Percentiles rank a stretch among this genome's conserved stretches.
Evolutionary conservation across 1,139 yeast species (phyloP).

Genomic region (Geotrichum carabidarum): DNA sequence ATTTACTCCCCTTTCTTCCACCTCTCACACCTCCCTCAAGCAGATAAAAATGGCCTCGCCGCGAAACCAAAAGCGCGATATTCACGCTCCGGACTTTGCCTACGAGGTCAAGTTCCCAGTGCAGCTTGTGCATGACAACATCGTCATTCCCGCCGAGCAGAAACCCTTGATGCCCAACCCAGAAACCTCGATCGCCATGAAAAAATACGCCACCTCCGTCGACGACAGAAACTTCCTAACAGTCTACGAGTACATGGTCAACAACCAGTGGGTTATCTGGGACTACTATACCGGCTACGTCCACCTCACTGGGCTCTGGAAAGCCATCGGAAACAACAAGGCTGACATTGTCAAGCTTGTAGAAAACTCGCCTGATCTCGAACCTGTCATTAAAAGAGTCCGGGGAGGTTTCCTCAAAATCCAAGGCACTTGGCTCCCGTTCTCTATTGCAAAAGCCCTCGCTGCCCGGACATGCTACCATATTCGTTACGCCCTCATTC

Average conservation of each 20-base stretch:
- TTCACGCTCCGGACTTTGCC: slow-evolving; percentile 17
- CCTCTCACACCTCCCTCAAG: neutral
- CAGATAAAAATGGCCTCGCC: neutral
- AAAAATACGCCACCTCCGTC: slow-evolving; percentile 68
- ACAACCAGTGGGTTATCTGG: slow-evolving; percentile 73
- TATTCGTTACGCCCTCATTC: slow-evolving; percentile 70
- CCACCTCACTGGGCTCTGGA: slow-evolving; percentile 88
- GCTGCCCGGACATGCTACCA: slow-evolving; percentile 75
- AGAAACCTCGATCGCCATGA: slow-evolving; percentile 41
- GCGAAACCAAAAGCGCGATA: slow-evolving; percentile 4
- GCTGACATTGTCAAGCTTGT: slow-evolving; percentile 64
- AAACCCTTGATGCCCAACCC: slow-evolving; percentile 32
- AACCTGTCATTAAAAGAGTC: slow-evolving; percentile 66
- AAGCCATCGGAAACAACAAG: slow-evolving; percentile 67
- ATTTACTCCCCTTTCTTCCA: neutral
- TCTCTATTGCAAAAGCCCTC: slow-evolving; percentile 58
- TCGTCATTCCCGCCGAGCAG: slow-evolving; percentile 35
- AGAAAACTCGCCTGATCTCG: slow-evolving; percentile 65
- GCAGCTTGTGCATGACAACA: slow-evolving; percentile 22
- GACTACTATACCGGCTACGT: slow-evolving; percentile 84
- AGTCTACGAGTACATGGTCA: slow-evolving; percentile 66
- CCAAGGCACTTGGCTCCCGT: slow-evolving; percentile 94
- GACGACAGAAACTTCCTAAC: slow-evolving; percentile 59
- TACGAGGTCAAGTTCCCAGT: slow-evolving; percentile 32
- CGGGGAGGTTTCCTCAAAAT: slow-evolving; percentile 90